Base-by-base conservation (phyloP, 305 asterid species). In the Fraxinus dipetala region DNA sequence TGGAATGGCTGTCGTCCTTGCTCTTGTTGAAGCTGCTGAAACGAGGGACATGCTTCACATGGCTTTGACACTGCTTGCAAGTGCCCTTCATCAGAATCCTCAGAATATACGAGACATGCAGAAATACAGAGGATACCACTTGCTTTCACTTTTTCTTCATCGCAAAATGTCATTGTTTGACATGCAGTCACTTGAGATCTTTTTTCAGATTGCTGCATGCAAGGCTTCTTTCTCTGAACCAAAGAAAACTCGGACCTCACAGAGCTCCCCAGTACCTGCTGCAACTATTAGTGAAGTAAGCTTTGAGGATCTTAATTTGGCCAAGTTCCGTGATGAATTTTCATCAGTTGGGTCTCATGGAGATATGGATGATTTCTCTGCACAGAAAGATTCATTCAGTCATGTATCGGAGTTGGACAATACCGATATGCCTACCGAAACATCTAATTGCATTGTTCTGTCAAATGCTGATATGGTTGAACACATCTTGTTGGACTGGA, bases 391-490 rank as follows among this genome's bases (percentile, higher is more conserved):
- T 88, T 86, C 98, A 20, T 90, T 91, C 83, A 96, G 99, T 90
- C 97, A 91, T 83, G 88, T 90, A 75, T 92, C 98, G 14, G 99
- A 96, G 93, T 88, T 96, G 87, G 99, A 96, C 86, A 91, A 92
- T 87, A 77, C 98, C 43, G 96, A 93, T 79, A 88, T 91, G 87
- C 87, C 88, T 20, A 80, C 95, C 65, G 99, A 95, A 89, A 93
- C 97, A 63, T 91, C 99, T 78, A 96, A 96, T 87, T 96, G 99
- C 90, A 88, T 95, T 85, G 99, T 95, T 54, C 92, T 96, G 76
- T 95, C 98, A 78, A 95, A 96, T 87, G 91, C 98, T 83, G 98
- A 96, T 88, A 96, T 96, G 99, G 99, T 95, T 87, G 99, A 96
- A 88, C 99, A 96, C 83, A 95, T 96, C 79, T 87, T 96, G 87